Evolutionary conservation across 495 filamentous ascomycete species (phyloP).

Genomic region (Aspergillus conjunctus): DNA sequence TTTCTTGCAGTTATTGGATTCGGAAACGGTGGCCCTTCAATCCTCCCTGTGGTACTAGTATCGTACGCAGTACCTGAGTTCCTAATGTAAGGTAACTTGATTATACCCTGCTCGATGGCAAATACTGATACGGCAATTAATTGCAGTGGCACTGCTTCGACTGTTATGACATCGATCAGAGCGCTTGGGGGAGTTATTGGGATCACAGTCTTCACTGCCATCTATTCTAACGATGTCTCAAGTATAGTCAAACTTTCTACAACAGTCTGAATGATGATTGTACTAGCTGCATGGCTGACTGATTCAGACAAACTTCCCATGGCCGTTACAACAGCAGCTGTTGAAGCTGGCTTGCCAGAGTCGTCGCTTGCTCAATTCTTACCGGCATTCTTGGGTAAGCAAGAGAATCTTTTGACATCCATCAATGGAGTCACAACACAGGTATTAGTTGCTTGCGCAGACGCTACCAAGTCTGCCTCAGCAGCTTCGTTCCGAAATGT

Average conservation of each 20-base stretch:
- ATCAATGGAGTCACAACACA: not conserved
- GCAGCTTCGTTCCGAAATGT: not conserved
- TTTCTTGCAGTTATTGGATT: slow-evolving; percentile 2
- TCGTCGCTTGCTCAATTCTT: not conserved
- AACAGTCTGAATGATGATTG: not conserved
- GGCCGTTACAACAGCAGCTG: not conserved
- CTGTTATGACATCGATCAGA: not conserved
- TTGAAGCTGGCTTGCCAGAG: not conserved
- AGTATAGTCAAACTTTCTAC: not conserved
- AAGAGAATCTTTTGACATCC: not conserved
- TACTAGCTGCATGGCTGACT: not conserved
- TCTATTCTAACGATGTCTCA: not conserved
- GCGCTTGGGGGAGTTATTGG: not conserved
- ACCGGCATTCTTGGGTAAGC: not conserved
- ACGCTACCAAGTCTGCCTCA: not conserved
- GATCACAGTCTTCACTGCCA: slow-evolving; percentile 4
- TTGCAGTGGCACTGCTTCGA: slow-evolving; percentile 1
- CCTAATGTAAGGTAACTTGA: not conserved
- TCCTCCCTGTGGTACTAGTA: slow-evolving; percentile 1
- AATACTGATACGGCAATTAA: not conserved
- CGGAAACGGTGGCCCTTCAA: not conserved
- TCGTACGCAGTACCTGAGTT: not conserved
- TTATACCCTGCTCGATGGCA: not conserved
- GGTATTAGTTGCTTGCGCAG: not conserved
- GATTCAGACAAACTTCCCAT: not conserved